Evolutionary conservation across 345 rosid species (phyloP), one percentile per base, ranked within the genome.

Genomic region (Camelina neglecta): DNA sequence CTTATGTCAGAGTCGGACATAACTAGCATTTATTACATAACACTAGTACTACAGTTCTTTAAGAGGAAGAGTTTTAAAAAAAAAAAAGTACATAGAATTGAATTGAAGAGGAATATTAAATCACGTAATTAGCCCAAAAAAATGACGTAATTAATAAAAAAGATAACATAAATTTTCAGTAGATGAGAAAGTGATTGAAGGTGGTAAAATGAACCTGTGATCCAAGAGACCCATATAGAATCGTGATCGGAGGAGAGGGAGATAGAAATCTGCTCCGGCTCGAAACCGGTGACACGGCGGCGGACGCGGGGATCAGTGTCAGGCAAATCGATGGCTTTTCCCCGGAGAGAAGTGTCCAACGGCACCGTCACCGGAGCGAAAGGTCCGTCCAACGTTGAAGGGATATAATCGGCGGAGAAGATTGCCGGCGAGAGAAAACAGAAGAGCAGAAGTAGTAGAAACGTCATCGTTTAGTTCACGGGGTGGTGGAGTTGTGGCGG

Each of bases 151-250:
- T 24, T 24, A 24, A 24, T 24, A 24, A 24, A 24, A 24, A 24
- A 24, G 26, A 24, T 55, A 36, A 55, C 60, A 36, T 39, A 16
- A 18, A 18, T 8, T 23, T 23, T n/a, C 11, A 36, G 58, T n/a
- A 33, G 33, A 56, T 45, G 47, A 31, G 44, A 47, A 61, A 63
- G 53, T 63, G 16, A 62, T 51, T 7, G 4, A 44, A 51, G 10
- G 57, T 36, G 36, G 4, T 16, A 39, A 21, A 55, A 39, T 16
- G 48, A 71, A 90, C 93, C 90, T 59, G 91, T 90, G 69, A 90
- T 80, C 93, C 96, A 90, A 24, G 96, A 84, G 65, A 90, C 82
- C 96, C 96, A 90, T 11, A 90, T 67, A 23, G 93, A 90, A 64
- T 84, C 90, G 18, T 81, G 73, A 69, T 48, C 79, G 50, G 80